Conservation (phyloP, 176 grass and related monocot species). For the Coix lacrymajobi region DNA sequence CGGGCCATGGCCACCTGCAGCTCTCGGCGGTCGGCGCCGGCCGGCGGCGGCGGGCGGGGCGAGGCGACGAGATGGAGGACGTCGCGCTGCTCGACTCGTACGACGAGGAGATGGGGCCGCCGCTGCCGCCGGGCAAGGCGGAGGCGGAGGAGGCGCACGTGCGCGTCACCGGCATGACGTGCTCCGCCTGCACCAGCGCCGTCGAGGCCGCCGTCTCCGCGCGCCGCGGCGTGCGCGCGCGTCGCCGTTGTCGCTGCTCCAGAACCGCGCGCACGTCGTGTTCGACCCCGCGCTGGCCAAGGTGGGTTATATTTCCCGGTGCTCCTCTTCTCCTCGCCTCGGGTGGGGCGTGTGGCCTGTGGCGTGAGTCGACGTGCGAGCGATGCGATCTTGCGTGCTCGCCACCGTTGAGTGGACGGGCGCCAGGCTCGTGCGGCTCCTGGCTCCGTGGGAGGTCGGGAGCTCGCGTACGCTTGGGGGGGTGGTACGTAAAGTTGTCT, state of each 20-base stretch:
- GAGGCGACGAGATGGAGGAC: slow-evolving; percentile 67
- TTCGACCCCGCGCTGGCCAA: slow-evolving; percentile 73
- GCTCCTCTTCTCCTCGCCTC: not conserved
- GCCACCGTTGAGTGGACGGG: not conserved
- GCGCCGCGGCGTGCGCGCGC: slow-evolving; percentile 48
- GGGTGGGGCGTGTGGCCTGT: too few species aligned
- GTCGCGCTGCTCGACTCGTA: slow-evolving; percentile 76
- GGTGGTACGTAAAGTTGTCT: not conserved
- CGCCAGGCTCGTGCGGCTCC: not conserved
- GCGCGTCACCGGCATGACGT: slow-evolving; percentile 87
- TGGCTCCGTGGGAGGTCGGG: not conserved
- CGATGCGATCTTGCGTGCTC: slow-evolving; percentile 14
- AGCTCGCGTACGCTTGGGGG: slow-evolving; percentile 8
- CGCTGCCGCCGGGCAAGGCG: not conserved
- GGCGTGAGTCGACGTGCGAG: not conserved
- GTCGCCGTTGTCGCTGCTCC: slow-evolving; percentile 88
- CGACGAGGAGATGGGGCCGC: slow-evolving; percentile 60
- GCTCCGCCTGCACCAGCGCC: slow-evolving; percentile 89
- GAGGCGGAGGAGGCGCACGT: slow-evolving; percentile 65
- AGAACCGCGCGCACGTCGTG: slow-evolving; percentile 84
- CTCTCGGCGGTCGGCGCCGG: slow-evolving; percentile 47
- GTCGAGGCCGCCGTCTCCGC: slow-evolving; percentile 72
- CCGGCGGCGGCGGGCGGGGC: slow-evolving; percentile 1
- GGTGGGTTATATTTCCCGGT: slow-evolving; percentile 19
- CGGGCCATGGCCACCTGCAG: slow-evolving; percentile 56